Percentiles rank a stretch among this genome's conserved stretches.
Conservation (phyloP, 1,284 basidiomycete genomes). For the Serendipita sp. region DNA sequence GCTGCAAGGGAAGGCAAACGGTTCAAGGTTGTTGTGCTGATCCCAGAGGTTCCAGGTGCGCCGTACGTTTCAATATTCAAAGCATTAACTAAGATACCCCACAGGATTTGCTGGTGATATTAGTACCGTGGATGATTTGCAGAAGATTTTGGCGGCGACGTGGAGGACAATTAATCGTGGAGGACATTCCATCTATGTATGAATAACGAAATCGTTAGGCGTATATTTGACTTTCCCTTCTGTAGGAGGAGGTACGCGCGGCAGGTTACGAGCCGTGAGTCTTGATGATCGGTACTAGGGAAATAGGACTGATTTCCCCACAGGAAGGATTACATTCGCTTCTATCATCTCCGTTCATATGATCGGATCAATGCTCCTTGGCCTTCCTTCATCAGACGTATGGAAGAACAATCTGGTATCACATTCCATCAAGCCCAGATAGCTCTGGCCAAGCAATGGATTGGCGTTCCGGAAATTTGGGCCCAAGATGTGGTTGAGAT, state of each 20-base stretch:
- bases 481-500: slow-evolving; percentile 27
- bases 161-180: slow-evolving; percentile 81
- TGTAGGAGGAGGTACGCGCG: slow-evolving; percentile 50
- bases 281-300: not conserved
- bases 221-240: not conserved
- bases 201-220: not conserved
- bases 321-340: slow-evolving; percentile 66
- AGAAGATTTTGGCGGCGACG: slow-evolving; percentile 72
- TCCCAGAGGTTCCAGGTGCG: slow-evolving; percentile 61
- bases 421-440: slow-evolving; percentile 76
- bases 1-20: slow-evolving; percentile 56
- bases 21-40: slow-evolving; percentile 74
- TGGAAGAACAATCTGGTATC: slow-evolving; percentile 63
- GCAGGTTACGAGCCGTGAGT: slow-evolving; percentile 73
- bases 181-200: slow-evolving; percentile 59
- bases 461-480: slow-evolving; percentile 25
- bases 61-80: not conserved
- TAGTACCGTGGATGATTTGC: slow-evolving; percentile 53
- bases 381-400: slow-evolving; percentile 41
- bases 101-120: slow-evolving; percentile 67
- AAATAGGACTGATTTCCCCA: not conserved
- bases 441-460: slow-evolving; percentile 69
- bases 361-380: slow-evolving; percentile 79
- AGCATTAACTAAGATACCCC: not conserved
- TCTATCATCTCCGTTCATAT: slow-evolving; percentile 82